Conservation (phyloP, 257 asterid genomes). For the Gynochthodes officinalis region DNA sequence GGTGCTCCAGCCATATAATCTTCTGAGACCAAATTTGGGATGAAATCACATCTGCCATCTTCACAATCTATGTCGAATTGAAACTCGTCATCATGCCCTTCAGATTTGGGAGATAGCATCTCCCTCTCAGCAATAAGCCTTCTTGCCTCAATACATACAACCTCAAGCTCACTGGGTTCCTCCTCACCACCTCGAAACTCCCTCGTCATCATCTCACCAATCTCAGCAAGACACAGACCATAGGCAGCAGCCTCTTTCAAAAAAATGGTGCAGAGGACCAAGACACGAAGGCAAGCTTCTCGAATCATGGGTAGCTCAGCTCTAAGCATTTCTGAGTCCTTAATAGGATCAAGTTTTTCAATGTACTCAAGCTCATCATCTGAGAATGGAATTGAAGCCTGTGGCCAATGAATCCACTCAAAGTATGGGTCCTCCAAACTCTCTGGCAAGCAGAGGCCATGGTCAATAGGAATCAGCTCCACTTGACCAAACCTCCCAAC, state of each 20-base stretch:
- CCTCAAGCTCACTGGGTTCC: conserved; percentile 95
- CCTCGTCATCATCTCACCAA: conserved; percentile 97
- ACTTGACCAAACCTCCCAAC: conserved; percentile 83
- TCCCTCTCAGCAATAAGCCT: conserved; percentile 56
- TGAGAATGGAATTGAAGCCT: conserved; percentile 94
- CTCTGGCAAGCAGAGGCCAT: conserved; percentile 96
- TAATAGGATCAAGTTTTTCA: conserved; percentile 59
- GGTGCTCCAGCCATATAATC: conserved; percentile 32
- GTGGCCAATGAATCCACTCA: conserved; percentile 99
- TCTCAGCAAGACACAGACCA: conserved; percentile 93
- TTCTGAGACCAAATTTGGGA: conserved; percentile 36
- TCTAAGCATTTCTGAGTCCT: conserved; percentile 71
- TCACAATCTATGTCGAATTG: conserved; percentile 80
- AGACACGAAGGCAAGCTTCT: conserved; percentile 84
- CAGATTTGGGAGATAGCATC: conserved; percentile 43
- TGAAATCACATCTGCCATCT: conserved; percentile 38
- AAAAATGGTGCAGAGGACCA: conserved; percentile 71
- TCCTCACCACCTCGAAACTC: conserved; percentile 84
- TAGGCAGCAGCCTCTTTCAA: conserved; percentile 76
- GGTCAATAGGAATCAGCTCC: conserved; percentile 88
- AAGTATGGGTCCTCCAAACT: conserved; percentile 91
- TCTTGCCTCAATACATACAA: conserved; percentile 81
- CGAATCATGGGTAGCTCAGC: conserved; percentile 91
- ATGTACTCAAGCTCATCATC: conserved; percentile 91
- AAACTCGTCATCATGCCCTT: conserved; percentile 47